Evolutionary conservation across 2,329 filamentous ascomycete genomes (phyloP), one percentile per base, ranked within the genome.

Genomic region (Alternaria novae-zelandiae): DNA sequence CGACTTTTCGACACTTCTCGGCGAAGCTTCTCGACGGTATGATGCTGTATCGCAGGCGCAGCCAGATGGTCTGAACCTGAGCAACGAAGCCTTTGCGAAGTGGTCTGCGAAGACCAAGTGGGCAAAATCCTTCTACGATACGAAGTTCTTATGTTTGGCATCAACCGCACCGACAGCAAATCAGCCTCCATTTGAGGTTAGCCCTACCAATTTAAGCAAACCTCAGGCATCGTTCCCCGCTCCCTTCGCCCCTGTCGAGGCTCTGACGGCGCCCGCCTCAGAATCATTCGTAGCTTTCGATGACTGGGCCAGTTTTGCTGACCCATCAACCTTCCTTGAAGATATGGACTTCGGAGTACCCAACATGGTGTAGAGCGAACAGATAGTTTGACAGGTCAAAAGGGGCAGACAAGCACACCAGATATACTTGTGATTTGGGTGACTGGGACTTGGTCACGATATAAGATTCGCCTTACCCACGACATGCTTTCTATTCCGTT

Each of bases 121-220:
- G 46, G 46, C 23, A 0, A 49, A 49, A 5, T 49, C 46, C 8
- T 49, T 49, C 25, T 49, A 28, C 5, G 46, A 49, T 0, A 26
- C 46, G 1, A 49, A 49, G 23, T 13, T 49, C 15, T 49, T 6
- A 25, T 26, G 23, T 5, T 3, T 28, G 23, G 46, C 25, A 3
- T 26, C 46, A 26, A 49, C 28, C 26, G 1, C 2, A 49, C 25
- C 9, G 15, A 41, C 36, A 41, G 9, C 36, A 41, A 3, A 41
- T 3, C 2, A 41, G 36, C 36, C 36, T 41, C 15, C 36, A 1
- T 41, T 41, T 41, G 36, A 17, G 36, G n/a, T 3, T 11, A 41
- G 36, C 15, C 0, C 36, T 0, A 41, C 36, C 0, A 7, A 41
- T 2, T 0, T 1, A 10, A 2, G 5, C 36, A 3, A 2, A 41